Base-by-base conservation (phyloP, 345 rosid genomes). In the Limnanthes douglasii region DNA sequence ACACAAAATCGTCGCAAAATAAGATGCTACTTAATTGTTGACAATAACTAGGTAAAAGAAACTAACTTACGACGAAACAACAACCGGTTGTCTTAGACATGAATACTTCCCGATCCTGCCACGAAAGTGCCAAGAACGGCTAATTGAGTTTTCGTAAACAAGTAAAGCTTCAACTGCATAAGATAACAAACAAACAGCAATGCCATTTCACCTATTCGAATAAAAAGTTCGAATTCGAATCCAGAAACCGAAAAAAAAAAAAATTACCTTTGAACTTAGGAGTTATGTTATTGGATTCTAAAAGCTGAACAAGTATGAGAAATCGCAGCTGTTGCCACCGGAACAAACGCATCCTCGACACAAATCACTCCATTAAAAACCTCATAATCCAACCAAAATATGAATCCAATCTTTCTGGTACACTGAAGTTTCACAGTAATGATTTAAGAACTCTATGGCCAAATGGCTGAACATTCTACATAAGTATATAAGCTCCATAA, bases 251-350 rank as follows among this genome's bases (percentile, higher is more conserved):
- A 13, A 34, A 32, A 12, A 34, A 25, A 19, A 25, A 27, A 41
- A 22, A 18, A 43, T 9, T 54, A 66, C 73, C 54, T 34, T 18
- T 32, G 24, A 43, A 13, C 13, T 33, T 57, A 45, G 43, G 46
- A 36, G 17, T 31, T 29, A 30, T 18, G 26, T 21, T 10, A 21
- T 18, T 38, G 39, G 51, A 36, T 38, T 57, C 51, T 28, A 51
- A 24, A n/a, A 63, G 55, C 34, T 68, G 69, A 40, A 59, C 16
- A 31, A 62, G 24, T 37, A 59, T 18, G 34, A 61, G 53, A 38
- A 66, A 60, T 5, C 45, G 58, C 58, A 66, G 49, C 8, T 43
- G 56, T 22, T 33, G 69, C 64, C 57, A 48, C 64, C 59, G 34
- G 53, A 53, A 44, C 43, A 63, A 43, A 43, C 19, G 41, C 69